Conservation (phyloP, 148 eudicot species). For the Drosera capensis region DNA sequence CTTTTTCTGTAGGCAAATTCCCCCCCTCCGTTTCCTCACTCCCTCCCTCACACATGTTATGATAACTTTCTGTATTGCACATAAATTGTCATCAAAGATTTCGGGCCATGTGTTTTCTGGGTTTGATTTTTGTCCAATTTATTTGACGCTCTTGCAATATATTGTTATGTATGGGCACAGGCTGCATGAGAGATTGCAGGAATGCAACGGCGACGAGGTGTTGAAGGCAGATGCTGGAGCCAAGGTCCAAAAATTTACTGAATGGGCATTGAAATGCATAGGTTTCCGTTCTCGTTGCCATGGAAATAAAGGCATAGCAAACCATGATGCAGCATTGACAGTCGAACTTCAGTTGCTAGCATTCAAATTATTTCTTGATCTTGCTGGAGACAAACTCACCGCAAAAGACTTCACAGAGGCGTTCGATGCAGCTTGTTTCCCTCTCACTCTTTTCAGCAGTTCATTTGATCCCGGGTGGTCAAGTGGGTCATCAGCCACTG, state of each 20-base stretch:
- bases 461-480: constrained; percentile 99
- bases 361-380: constrained; percentile 79
- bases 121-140: too few species aligned
- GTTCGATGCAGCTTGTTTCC: constrained; percentile 98
- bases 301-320: constrained; percentile 45
- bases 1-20: too few species aligned
- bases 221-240: constrained; percentile 97
- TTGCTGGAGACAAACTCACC: constrained; percentile 74
- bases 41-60: too few species aligned
- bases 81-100: too few species aligned
- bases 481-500: constrained; percentile 50
- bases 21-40: too few species aligned
- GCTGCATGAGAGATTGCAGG: constrained; percentile 86
- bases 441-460: constrained; percentile 89
- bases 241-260: constrained; percentile 95
- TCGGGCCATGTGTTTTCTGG: too few species aligned
- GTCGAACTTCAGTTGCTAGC: constrained; percentile 85
- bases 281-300: constrained; percentile 84
- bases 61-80: too few species aligned
- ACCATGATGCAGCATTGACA: constrained; percentile 53
- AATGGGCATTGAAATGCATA: constrained; percentile 97
- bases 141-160: too few species aligned
- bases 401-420: constrained; percentile 98
- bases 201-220: constrained; percentile 92
- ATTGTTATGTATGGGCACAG: constrained; percentile 18